Evolutionary conservation across 306 rosid species (phyloP).

Genomic region (Astragalus glycyphyllos): DNA sequence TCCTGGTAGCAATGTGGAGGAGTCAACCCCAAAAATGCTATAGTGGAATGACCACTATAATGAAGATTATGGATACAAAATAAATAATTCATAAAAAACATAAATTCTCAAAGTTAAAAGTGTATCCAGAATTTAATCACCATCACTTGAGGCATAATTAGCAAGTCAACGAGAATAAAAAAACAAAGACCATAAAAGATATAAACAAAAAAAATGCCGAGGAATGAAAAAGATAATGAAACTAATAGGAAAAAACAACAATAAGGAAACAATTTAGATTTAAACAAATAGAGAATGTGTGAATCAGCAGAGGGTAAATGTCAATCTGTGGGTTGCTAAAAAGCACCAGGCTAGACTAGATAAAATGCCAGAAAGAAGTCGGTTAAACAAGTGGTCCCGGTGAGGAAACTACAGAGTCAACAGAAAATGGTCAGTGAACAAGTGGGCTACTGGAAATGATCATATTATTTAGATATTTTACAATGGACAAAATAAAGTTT

Average conservation of each 20-base stretch:
- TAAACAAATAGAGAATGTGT: background rate
- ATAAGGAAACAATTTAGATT: background rate
- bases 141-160: background rate
- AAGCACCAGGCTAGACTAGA: background rate
- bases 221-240: background rate
- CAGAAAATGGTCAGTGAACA: background rate
- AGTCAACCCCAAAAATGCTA: background rate
- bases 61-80: background rate
- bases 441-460: background rate
- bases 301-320: background rate
- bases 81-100: background rate
- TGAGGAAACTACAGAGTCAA: background rate
- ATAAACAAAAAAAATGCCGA: background rate
- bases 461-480: no score
- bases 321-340: background rate
- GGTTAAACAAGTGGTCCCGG: background rate
- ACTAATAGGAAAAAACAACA: background rate
- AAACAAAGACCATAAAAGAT: background rate
- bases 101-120: background rate
- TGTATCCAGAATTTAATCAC: background rate
- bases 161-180: background rate
- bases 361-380: background rate
- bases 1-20: background rate
- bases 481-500: background rate
- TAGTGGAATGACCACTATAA: background rate